Evolutionary conservation across 2,329 filamentous ascomycete genomes (phyloP), one percentile per base, ranked within the genome.

Genomic region (Epicoccum nigrum): DNA sequence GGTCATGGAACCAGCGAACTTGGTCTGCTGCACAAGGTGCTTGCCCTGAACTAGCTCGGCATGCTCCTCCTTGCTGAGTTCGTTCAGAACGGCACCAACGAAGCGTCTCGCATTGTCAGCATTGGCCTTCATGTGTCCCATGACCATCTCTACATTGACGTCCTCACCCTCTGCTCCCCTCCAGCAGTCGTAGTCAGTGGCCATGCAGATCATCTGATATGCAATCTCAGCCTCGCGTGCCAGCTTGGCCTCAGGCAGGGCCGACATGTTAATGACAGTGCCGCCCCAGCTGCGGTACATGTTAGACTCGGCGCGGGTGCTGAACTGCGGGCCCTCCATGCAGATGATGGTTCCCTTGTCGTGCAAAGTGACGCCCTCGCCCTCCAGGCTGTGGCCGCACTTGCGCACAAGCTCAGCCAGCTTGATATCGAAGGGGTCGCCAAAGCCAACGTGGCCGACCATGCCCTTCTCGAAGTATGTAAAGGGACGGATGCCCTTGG

Each of bases 291-390:
- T 82, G 63, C 94, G 90, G 82, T 99, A 99, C 79, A 99, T 85
- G 76, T 96, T 86, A 51, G 89, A 94, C 78, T 99, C 94, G 51
- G 94, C 93, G 56, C 94, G 91, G 15, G 94, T 97, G 55, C 89
- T 94, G 82, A 99, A 99, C 67, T 96, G 92, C 16, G 94, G 94
- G n/a, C 94, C 94, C 83, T 99, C 94, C 89, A 99, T 99, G 79
- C 92, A 96, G 64, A 99, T 82, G 54, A 97, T 77, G 2, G 88
- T 90, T 35, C 93, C 94, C 62, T 84, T 86, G 63, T 90, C 87
- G 74, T 99, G 94, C 63, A 97, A 77, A 13, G 83, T 83, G 15
- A 96, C 89, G 44, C 90, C 90, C 4, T 96, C 91, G 40, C 93
- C 92, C 65, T 90, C 84, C 72, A 97, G 82, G 51, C 79, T 81